Conservation (phyloP, 805 yeast species). For the Monosporozyma aerobia region DNA sequence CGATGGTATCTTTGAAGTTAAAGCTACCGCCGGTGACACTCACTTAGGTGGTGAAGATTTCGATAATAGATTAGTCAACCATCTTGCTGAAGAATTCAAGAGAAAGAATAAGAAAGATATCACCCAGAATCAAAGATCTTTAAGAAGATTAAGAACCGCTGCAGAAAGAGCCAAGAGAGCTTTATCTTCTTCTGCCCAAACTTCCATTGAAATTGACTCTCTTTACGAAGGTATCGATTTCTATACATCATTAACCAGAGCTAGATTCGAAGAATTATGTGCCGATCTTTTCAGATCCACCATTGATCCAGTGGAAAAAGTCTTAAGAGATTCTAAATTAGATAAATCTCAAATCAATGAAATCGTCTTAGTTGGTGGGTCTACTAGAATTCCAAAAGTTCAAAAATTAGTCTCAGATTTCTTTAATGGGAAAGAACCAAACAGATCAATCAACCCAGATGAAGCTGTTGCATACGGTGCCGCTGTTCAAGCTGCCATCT, state of each 20-base stretch:
- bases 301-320: conserved; percentile 91
- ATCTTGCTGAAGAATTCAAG: conserved; percentile 87
- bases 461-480: conserved; percentile 99
- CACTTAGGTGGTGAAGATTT: conserved; percentile 98
- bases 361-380: conserved; percentile 94
- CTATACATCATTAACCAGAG: conserved; percentile 93
- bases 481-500: conserved; percentile 95
- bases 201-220: conserved; percentile 91
- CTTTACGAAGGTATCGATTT: conserved; percentile 91
- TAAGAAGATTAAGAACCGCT: conserved; percentile 95
- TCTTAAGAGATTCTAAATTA: conserved; percentile 79
- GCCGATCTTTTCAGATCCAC: conserved; percentile 91
- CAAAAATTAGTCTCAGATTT: conserved; percentile 92
- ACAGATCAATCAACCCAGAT: conserved; percentile 94
- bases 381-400: conserved; percentile 95
- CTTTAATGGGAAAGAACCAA: conserved; percentile 96
- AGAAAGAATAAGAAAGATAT: conserved; percentile 92
- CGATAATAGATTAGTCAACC: conserved; percentile 87
- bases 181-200: conserved; percentile 90
- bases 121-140: conserved; percentile 83
- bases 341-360: conserved; percentile 87
- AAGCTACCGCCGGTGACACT: conserved; percentile 67
- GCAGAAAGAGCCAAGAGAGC: conserved; percentile 99
- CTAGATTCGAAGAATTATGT: conserved; percentile 95
- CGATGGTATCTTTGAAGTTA: conserved; percentile 94